Percentiles rank a stretch among this genome's conserved stretches.
phyloP scores from a whole-genome alignment of 169 alveolate species.

The Perkinsus chesapeaki region DNA sequence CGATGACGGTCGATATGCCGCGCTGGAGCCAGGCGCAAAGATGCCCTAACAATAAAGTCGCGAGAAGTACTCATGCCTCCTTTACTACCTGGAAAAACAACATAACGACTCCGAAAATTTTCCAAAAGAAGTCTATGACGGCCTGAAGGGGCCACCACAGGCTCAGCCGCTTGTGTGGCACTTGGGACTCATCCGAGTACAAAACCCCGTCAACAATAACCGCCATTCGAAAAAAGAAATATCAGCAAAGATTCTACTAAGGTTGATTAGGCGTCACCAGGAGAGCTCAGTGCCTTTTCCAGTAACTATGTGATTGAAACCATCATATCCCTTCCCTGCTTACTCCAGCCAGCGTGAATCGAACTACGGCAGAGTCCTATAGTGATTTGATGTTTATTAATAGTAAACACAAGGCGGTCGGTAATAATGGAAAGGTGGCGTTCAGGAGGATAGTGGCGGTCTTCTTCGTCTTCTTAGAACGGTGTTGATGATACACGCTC shows the following conservation, averaged over 20 bases:
- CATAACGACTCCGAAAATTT: neutral
- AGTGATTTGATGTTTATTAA: no score
- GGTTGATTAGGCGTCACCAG: no score
- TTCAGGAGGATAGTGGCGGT: no score
- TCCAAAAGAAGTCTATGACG: neutral
- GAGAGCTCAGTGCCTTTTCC: neutral
- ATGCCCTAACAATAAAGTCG: neutral
- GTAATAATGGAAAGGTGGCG: no score
- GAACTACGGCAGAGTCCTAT: no score
- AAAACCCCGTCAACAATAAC: neutral
- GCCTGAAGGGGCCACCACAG: neutral
- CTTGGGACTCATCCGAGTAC: slow-evolving; percentile 2
- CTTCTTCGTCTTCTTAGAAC: no score
- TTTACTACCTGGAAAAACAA: neutral
- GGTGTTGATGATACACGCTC: no score
- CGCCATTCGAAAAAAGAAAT: neutral
- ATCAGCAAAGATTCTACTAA: neutral
- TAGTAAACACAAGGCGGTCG: no score
- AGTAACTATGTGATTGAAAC: neutral
- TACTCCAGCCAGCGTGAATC: no score
- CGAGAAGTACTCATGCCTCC: neutral
- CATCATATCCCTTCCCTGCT: no score
- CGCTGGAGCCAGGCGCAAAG: neutral
- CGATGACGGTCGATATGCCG: neutral
- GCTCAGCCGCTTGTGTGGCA: neutral